These are phyloP conservation scores for Epichloe coenophiala DNA, from an alignment of 2,329 filamentous ascomycete species.

Conservation along the genomic window DNA sequence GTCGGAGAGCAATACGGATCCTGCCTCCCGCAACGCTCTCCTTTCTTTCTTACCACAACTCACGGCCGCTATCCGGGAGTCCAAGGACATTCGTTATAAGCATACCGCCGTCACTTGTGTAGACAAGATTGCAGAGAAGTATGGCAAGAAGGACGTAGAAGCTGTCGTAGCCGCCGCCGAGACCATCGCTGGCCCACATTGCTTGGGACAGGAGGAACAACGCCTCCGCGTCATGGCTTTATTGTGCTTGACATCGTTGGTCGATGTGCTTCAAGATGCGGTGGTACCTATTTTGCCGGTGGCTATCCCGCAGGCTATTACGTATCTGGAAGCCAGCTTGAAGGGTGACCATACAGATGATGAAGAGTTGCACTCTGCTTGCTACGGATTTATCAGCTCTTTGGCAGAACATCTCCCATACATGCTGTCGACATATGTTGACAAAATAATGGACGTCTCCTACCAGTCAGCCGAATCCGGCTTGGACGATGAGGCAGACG, in stretches of 20 bases:
- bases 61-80: constrained; percentile 60
- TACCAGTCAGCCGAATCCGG: constrained; percentile 54
- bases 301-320: constrained; percentile 58
- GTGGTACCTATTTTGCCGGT: constrained; percentile 72
- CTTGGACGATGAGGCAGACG: constrained; percentile 47
- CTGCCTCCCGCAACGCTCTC: constrained; percentile 53
- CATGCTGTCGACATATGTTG: constrained; percentile 71
- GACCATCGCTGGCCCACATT: constrained; percentile 62
- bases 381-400: constrained; percentile 65
- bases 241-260: constrained; percentile 75
- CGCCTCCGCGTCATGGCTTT: constrained; percentile 72
- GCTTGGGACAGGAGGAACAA: constrained; percentile 60
- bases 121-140: constrained; percentile 86
- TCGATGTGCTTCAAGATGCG: constrained; percentile 76
- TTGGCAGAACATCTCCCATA: constrained; percentile 76
- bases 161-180: constrained; percentile 62
- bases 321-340: constrained; percentile 53
- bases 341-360: constrained; percentile 41
- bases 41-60: constrained; percentile 70
- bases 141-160: constrained; percentile 79
- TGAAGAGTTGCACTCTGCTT: constrained; percentile 63
- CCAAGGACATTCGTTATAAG: constrained; percentile 61
- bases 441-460: constrained; percentile 57
- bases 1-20: constrained; percentile 56
- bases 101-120: constrained; percentile 80